Conservation (phyloP, 257 asterid genomes). For the Fraxinus pennsylvanica region DNA sequence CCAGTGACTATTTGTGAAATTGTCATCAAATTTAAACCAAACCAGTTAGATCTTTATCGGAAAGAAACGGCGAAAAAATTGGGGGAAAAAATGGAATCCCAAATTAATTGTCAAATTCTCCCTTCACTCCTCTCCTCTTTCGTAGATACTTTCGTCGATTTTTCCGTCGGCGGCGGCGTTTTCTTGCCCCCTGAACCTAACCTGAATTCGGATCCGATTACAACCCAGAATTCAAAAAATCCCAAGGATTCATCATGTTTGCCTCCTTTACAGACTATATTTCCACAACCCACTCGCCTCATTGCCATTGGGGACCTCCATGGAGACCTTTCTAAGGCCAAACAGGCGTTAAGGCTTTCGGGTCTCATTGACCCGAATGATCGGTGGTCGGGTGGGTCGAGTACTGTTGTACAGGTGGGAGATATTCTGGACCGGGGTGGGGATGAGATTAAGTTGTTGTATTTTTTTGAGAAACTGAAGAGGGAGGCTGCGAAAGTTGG, state of each 20-base stretch:
- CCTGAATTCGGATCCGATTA: neutral
- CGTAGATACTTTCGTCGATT: conserved; percentile 80
- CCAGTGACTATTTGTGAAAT: neutral
- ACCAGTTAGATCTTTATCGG: neutral
- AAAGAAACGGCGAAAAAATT: neutral
- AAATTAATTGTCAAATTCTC: conserved; percentile 50
- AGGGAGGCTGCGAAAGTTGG: conserved; percentile 68
- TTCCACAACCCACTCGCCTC: conserved; percentile 68
- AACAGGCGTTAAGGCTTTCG: conserved; percentile 69
- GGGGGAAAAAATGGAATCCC: conserved; percentile 26
- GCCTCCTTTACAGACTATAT: conserved; percentile 49
- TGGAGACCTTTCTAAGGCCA: conserved; percentile 85
- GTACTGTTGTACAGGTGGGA: conserved; percentile 88
- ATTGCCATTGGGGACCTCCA: conserved; percentile 91
- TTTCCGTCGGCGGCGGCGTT: conserved; percentile 87
- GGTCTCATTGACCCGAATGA: conserved; percentile 57
- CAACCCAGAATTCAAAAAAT: neutral
- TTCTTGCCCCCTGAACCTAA: conserved; percentile 55
- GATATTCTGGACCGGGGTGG: conserved; percentile 94
- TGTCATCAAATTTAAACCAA: neutral
- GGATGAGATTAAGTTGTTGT: conserved; percentile 77
- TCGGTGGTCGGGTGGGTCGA: conserved; percentile 80
- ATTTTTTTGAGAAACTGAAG: conserved; percentile 78
- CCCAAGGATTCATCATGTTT: neutral
- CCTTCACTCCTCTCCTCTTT: conserved; percentile 68